Conservation (phyloP, 2,329 filamentous ascomycete genomes). For the Xylaria digitata region DNA sequence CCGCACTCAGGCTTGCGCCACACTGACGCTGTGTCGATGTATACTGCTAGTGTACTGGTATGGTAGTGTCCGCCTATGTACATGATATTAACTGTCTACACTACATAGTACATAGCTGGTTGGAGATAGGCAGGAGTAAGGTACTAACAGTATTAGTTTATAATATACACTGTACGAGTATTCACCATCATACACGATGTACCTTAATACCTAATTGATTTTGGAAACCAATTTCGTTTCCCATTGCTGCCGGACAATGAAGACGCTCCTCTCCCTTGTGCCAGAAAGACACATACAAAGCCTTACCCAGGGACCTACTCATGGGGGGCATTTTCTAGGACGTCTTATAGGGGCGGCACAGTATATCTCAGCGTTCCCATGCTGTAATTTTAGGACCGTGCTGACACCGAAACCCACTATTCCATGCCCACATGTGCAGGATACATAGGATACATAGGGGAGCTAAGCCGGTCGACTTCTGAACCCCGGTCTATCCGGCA, state of each 20-base stretch:
- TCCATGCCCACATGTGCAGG: conserved; percentile 29
- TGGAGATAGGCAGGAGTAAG: not conserved
- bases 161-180: conserved; percentile 15
- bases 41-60: not conserved
- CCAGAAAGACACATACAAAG: conserved; percentile 4
- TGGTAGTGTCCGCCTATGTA: too few species aligned
- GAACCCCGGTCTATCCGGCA: conserved; percentile 42
- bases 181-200: not conserved
- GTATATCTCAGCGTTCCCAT: conserved; percentile 20
- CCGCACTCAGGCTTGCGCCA: conserved; percentile 30
- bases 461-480: conserved; percentile 30
- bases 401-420: conserved; percentile 35
- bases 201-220: conserved; percentile 1
- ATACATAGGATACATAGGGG: conserved; percentile 6
- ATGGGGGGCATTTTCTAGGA: not conserved
- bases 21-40: conserved; percentile 11
- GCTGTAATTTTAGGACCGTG: conserved; percentile 33
- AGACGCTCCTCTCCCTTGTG: not conserved
- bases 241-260: conserved; percentile 16
- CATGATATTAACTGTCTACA: conserved; percentile 3
- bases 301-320: not conserved
- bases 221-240: conserved; percentile 30
- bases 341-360: conserved; percentile 31
- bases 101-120: not conserved
- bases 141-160: too few species aligned